phyloP scores from a whole-genome alignment of 2,329 filamentous ascomycete species.

The Aspergillus tamarii region DNA sequence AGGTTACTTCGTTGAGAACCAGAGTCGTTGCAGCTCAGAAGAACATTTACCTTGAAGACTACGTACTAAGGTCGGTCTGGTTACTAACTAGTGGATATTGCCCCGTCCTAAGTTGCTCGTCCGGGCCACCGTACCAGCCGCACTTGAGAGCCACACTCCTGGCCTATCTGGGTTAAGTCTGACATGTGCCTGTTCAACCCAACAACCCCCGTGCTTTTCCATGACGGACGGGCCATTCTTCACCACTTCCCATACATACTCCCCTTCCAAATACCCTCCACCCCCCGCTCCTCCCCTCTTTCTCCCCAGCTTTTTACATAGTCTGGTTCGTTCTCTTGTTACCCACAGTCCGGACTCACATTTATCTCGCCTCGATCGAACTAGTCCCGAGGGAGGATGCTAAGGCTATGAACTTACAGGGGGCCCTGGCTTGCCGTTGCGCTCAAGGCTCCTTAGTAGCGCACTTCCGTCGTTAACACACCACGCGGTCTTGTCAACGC shows the following conservation, averaged over 20 bases:
- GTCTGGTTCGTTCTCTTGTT: constrained; percentile 8
- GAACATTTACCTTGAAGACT: background rate
- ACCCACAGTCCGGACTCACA: constrained; percentile 14
- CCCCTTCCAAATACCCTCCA: constrained; percentile 6
- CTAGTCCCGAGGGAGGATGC: constrained; percentile 35
- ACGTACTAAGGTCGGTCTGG: background rate
- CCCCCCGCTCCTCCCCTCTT: constrained; percentile 5
- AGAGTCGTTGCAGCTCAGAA: background rate
- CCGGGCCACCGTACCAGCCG: constrained; percentile 26
- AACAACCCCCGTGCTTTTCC: constrained; percentile 30
- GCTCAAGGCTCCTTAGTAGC: constrained; percentile 43
- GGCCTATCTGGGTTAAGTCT: constrained; percentile 22
- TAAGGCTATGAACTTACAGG: constrained; percentile 44
- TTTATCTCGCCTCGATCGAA: constrained; percentile 16
- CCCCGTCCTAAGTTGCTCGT: constrained; percentile 16
- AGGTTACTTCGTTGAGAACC: background rate
- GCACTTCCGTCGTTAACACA: constrained; percentile 33
- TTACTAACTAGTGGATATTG: background rate
- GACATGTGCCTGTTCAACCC: constrained; percentile 31
- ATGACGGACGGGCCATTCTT: constrained; percentile 18
- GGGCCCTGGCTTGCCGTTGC: constrained; percentile 43
- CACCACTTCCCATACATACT: constrained; percentile 12
- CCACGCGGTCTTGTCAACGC: constrained; percentile 23
- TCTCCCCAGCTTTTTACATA: background rate
- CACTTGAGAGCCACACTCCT: constrained; percentile 12